These are phyloP conservation scores for Rosa chinensis DNA, from an alignment of 306 rosid genomes.

Conservation along the genomic window DNA sequence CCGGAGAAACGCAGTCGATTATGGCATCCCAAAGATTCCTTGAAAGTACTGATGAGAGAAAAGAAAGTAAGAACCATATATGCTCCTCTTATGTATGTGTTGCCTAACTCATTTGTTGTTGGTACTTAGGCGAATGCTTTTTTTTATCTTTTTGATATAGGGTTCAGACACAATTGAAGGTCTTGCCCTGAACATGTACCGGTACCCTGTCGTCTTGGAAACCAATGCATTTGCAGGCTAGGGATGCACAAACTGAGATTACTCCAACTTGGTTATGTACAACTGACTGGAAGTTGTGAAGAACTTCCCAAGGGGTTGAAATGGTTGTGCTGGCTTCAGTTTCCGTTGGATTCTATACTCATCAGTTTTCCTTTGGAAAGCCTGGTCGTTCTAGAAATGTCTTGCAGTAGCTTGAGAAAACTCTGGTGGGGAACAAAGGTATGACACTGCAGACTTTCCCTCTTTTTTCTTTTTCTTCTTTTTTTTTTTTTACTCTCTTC, in stretches of 20 bases:
- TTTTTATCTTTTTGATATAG: neutral
- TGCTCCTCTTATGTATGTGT: no score
- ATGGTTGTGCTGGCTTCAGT: slow-evolving; percentile 6
- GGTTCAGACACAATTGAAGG: neutral
- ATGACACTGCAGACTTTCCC: neutral
- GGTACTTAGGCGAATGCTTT: no score
- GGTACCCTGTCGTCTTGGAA: neutral
- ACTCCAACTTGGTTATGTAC: neutral
- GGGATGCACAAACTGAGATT: neutral
- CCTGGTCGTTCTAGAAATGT: neutral
- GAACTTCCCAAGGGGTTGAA: neutral
- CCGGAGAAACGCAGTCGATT: neutral
- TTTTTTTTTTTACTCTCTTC: neutral
- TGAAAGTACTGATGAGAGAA: neutral
- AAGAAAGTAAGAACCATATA: slow-evolving; percentile 7
- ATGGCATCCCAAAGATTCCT: slow-evolving; percentile 1
- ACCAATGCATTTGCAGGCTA: no score
- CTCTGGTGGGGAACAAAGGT: neutral
- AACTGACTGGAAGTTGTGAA: neutral
- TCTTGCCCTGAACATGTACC: neutral
- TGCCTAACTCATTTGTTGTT: no score
- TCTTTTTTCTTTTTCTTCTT: neutral
- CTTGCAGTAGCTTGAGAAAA: neutral
- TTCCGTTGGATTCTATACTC: neutral
- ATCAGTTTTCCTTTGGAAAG: neutral